Evolutionary conservation across 768 basidiomycete species (phyloP).

Genomic region (Strobilomyces confusus): DNA sequence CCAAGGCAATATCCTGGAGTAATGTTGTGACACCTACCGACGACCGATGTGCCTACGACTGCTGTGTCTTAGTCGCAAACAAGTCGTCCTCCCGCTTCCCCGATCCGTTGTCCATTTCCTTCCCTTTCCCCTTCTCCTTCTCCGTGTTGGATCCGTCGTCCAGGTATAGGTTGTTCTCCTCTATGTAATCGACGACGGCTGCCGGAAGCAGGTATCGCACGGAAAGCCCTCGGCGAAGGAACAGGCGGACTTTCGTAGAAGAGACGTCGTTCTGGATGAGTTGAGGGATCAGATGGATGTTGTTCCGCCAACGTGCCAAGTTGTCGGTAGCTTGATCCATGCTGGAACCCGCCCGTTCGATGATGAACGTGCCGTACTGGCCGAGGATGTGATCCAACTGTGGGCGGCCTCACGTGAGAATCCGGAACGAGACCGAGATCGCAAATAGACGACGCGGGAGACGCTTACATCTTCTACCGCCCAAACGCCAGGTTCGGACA

Average conservation of each 20-base stretch:
- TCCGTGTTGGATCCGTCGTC: conserved; percentile 47
- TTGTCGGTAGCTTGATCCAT: conserved; percentile 79
- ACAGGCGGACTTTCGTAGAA: conserved; percentile 85
- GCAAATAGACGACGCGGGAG: neutral
- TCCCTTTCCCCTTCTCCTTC: conserved; percentile 39
- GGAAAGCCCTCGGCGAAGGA: conserved; percentile 75
- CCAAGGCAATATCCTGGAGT: neutral
- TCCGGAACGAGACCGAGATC: conserved; percentile 8
- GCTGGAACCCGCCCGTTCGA: conserved; percentile 92
- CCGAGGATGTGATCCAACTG: conserved; percentile 98
- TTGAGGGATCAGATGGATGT: conserved; percentile 89
- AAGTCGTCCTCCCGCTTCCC: conserved; percentile 29
- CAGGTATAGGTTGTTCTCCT: conserved; percentile 71
- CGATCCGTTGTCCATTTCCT: conserved; percentile 29
- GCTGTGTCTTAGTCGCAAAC: conserved; percentile 8
- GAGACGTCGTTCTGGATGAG: conserved; percentile 97
- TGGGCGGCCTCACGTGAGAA: conserved; percentile 5
- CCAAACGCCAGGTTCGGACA: conserved; percentile 99
- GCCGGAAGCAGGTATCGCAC: conserved; percentile 89
- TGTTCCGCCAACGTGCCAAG: conserved; percentile 72
- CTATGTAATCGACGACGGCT: conserved; percentile 92
- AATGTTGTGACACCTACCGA: neutral
- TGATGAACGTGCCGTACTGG: conserved; percentile 89
- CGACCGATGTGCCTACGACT: conserved; percentile 2
- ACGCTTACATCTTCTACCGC: conserved; percentile 82